These are phyloP conservation scores for Whalleya microplaca DNA, from an alignment of 2,329 filamentous ascomycete species.

Conservation along the genomic window DNA sequence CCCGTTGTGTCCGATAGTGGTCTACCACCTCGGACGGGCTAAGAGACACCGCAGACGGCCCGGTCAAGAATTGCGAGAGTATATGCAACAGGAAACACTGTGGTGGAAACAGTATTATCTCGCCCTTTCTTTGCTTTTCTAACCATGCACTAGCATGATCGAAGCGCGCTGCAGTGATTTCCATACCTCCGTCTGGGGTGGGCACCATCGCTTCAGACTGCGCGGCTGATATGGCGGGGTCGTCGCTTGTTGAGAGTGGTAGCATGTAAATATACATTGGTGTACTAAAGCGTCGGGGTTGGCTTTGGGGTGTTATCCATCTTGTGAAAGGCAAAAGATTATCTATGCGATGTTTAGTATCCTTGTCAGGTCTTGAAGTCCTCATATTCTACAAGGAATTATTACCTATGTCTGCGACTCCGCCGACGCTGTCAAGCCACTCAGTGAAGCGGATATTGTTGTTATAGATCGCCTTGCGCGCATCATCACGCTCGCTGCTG, in stretches of 20 bases:
- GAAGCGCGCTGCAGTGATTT: slow-evolving; percentile 77
- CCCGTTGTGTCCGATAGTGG: slow-evolving; percentile 53
- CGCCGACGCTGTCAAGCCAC: slow-evolving; percentile 63
- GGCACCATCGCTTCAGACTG: slow-evolving; percentile 63
- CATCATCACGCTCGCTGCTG: slow-evolving; percentile 63
- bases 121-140: slow-evolving; percentile 59
- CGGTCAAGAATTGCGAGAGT: slow-evolving; percentile 56
- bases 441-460: slow-evolving; percentile 67
- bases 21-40: slow-evolving; percentile 27
- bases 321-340: slow-evolving; percentile 81
- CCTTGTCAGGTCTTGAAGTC: not conserved
- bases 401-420: slow-evolving; percentile 66
- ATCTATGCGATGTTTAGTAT: slow-evolving; percentile 43
- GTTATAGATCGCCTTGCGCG: slow-evolving; percentile 69
- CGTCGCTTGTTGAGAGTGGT: slow-evolving; percentile 50
- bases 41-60: slow-evolving; percentile 33
- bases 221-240: slow-evolving; percentile 39
- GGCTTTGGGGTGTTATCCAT: slow-evolving; percentile 81
- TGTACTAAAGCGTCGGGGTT: slow-evolving; percentile 82
- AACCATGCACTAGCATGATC: slow-evolving; percentile 73
- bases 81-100: slow-evolving; percentile 76
- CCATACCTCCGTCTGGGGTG: slow-evolving; percentile 68
- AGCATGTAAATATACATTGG: slow-evolving; percentile 97
- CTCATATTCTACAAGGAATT: not conserved
- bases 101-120: slow-evolving; percentile 87